A percentile compares a stretch with the other conserved stretches of the same genome.
Conservation (phyloP, 176 grass and related monocot species). For the Musa beccarii region DNA sequence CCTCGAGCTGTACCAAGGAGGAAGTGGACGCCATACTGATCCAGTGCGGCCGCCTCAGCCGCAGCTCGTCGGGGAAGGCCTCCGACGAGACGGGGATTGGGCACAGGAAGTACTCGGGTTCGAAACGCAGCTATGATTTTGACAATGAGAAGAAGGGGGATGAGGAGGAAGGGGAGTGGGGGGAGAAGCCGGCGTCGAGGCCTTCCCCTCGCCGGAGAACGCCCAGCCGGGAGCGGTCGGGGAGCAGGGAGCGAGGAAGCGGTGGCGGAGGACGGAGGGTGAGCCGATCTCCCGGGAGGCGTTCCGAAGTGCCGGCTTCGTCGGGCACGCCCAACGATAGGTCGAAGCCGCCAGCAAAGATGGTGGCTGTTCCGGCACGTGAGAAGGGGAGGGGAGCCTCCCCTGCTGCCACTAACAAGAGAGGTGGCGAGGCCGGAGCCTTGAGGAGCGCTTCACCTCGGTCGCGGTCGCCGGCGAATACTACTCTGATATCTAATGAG, state of each 20-base stretch:
- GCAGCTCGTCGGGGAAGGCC: conserved; percentile 70
- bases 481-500: conserved; percentile 30
- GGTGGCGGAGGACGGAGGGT: conserved; percentile 54
- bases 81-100: conserved; percentile 24
- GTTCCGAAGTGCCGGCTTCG: conserved; percentile 28
- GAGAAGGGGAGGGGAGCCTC: conserved; percentile 37
- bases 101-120: conserved; percentile 49
- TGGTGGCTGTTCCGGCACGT: conserved; percentile 69
- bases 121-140: conserved; percentile 86
- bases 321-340: conserved; percentile 14
- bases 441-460: conserved; percentile 60
- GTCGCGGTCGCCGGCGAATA: conserved; percentile 54
- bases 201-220: conserved; percentile 73
- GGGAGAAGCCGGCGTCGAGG: conserved; percentile 41
- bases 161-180: conserved; percentile 21
- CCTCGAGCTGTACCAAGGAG: conserved; percentile 87
- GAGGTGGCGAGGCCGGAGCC: neutral
- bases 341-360: conserved; percentile 54
- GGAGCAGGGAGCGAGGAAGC: conserved; percentile 45
- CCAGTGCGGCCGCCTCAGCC: conserved; percentile 88
- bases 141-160: conserved; percentile 54
- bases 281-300: conserved; percentile 60
- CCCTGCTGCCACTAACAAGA: neutral
- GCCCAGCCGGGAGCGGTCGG: conserved; percentile 61
- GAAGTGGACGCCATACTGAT: conserved; percentile 94